These are phyloP conservation scores for Aspergillus luchuensis DNA, from an alignment of 2,329 filamentous ascomycete genomes.

Conservation along the genomic window DNA sequence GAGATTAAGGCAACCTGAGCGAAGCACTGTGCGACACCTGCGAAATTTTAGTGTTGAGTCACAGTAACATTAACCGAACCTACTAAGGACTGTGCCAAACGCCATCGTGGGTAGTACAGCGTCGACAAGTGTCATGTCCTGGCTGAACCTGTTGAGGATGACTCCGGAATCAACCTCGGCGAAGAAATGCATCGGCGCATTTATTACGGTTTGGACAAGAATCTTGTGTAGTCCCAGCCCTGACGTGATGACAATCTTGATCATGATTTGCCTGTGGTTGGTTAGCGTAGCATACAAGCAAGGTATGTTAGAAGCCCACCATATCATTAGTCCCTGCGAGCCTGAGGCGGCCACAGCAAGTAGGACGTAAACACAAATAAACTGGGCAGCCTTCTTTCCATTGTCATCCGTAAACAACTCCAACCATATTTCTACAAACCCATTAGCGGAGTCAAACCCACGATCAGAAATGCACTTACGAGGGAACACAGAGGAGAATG, in stretches of 20 bases:
- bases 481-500: background rate
- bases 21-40: constrained; percentile 5
- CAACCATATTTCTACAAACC: background rate
- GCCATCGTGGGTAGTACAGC: constrained; percentile 1
- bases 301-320: background rate
- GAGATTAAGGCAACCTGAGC: constrained; percentile 1
- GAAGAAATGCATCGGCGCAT: constrained; percentile 1
- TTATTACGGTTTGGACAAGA: background rate
- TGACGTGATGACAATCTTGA: background rate
- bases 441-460: background rate
- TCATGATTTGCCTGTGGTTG: constrained; percentile 6
- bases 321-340: constrained; percentile 1
- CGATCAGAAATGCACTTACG: background rate
- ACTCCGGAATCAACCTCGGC: background rate
- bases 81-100: background rate
- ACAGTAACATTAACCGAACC: background rate
- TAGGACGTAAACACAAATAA: background rate
- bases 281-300: background rate
- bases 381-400: background rate
- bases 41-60: background rate
- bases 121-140: constrained; percentile 8
- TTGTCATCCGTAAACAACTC: background rate
- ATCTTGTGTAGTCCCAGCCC: background rate
- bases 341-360: constrained; percentile 1
- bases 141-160: constrained; percentile 4